phyloP scores from a whole-genome alignment of 371 early-diverging fungal species.

The Mortierella sp. region DNA sequence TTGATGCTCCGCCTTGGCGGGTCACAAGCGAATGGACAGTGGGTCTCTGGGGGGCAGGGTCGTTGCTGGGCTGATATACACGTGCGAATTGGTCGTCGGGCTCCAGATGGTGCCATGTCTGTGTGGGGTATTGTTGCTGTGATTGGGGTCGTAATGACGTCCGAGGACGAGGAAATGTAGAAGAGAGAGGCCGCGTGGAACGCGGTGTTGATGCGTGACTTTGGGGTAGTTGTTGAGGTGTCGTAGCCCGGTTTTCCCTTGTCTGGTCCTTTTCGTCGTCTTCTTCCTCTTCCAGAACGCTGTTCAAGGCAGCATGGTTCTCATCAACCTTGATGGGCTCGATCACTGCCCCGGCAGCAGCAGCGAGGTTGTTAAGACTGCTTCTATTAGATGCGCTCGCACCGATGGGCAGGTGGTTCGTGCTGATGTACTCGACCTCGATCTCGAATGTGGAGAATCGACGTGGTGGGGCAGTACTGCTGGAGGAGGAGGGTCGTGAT shows the following conservation, averaged over 20 bases:
- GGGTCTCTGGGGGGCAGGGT: not conserved
- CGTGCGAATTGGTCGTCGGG: constrained; percentile 10
- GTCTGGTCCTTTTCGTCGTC: constrained; percentile 7
- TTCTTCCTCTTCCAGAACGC: constrained; percentile 22
- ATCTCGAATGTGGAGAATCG: constrained; percentile 39
- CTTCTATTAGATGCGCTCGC: not conserved
- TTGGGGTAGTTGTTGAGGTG: not conserved
- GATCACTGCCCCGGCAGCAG: not conserved
- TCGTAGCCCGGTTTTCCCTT: not conserved
- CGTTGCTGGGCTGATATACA: constrained; percentile 2
- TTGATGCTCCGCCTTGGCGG: not conserved
- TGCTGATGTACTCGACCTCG: constrained; percentile 47
- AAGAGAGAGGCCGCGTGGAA: constrained; percentile 6
- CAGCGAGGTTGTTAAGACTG: not conserved
- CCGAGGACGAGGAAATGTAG: constrained; percentile 7
- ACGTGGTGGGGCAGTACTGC: constrained; percentile 16
- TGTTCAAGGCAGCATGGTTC: not conserved
- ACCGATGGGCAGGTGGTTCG: constrained; percentile 5
- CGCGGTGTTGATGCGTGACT: not conserved
- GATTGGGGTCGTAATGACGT: constrained; percentile 6
- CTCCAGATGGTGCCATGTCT: constrained; percentile 4
- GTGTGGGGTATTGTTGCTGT: constrained; percentile 6
- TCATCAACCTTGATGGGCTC: constrained; percentile 1
- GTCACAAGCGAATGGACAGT: not conserved
- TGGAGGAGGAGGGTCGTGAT: not conserved